Conservation (phyloP, 257 asterid genomes). For the Eucommia ulmoides region DNA sequence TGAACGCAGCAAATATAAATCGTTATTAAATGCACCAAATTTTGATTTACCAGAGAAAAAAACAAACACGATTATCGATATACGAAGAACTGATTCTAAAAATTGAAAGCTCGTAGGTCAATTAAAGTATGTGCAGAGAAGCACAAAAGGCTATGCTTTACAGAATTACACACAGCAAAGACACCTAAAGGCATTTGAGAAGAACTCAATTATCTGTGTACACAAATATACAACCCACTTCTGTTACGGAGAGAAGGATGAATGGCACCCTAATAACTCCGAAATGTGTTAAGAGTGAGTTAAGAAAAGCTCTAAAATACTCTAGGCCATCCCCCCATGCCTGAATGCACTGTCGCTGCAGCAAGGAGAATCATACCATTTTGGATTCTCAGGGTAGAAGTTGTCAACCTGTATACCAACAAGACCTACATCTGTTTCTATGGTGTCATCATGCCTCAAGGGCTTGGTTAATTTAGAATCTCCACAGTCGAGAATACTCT, state of each 20-base stretch:
- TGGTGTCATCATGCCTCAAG: conserved; percentile 42
- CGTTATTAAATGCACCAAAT: too few species aligned
- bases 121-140: conserved; percentile 34
- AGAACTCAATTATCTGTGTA: conserved; percentile 22
- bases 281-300: conserved; percentile 41
- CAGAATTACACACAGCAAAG: conserved; percentile 26
- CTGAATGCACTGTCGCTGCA: conserved; percentile 68
- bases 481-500: conserved; percentile 49
- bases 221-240: conserved; percentile 38
- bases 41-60: too few species aligned
- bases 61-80: too few species aligned
- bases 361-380: conserved; percentile 96
- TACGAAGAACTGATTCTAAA: too few species aligned
- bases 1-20: too few species aligned
- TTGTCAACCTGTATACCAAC: conserved; percentile 67
- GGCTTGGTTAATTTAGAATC: conserved; percentile 28
- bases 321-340: conserved; percentile 69
- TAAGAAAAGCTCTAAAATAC: conserved; percentile 37
- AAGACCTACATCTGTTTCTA: conserved; percentile 77
- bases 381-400: conserved; percentile 80
- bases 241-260: conserved; percentile 22
- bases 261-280: conserved; percentile 21
- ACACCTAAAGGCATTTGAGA: conserved; percentile 18
- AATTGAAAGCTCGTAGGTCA: too few species aligned
- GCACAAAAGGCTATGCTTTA: conserved; percentile 30